phyloP scores from a whole-genome alignment of 257 asterid species.

The Nicotiana paniculata region DNA sequence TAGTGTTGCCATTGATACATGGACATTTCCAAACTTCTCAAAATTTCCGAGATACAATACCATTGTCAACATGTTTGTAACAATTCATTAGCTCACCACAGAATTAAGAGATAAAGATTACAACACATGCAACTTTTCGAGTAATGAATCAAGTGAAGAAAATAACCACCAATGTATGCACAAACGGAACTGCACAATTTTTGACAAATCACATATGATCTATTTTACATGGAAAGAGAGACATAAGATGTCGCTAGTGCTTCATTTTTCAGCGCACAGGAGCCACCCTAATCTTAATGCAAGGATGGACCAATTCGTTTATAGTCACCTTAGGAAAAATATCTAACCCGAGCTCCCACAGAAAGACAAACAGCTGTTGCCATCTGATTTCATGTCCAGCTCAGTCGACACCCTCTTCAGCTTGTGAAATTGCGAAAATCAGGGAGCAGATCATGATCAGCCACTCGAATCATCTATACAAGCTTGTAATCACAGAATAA shows the following conservation, averaged over 20 bases:
- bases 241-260: constrained; percentile 20
- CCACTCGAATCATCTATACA: constrained; percentile 5
- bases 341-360: constrained; percentile 35
- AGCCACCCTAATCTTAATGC: constrained; percentile 28
- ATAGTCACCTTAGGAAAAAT: constrained; percentile 34
- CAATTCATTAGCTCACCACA: neutral
- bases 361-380: constrained; percentile 4
- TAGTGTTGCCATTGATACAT: neutral
- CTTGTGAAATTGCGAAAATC: constrained; percentile 6
- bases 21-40: neutral
- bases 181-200: constrained; percentile 25
- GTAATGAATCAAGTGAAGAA: neutral
- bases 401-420: constrained; percentile 9
- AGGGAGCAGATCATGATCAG: constrained; percentile 16
- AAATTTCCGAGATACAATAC: neutral
- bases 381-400: constrained; percentile 10
- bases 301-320: constrained; percentile 27
- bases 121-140: constrained; percentile 9
- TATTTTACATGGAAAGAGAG: constrained; percentile 29
- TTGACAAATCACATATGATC: constrained; percentile 17
- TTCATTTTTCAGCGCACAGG: constrained; percentile 26
- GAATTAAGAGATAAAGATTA: constrained; percentile 2
- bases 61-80: constrained; percentile 6
- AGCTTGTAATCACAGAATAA: constrained; percentile 7
- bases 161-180: constrained; percentile 18